A percentile compares a stretch with the other conserved stretches of the same genome.
These are phyloP conservation scores for Auriculariales sp. DNA, from an alignment of 768 basidiomycete species.

Conservation along the genomic window DNA sequence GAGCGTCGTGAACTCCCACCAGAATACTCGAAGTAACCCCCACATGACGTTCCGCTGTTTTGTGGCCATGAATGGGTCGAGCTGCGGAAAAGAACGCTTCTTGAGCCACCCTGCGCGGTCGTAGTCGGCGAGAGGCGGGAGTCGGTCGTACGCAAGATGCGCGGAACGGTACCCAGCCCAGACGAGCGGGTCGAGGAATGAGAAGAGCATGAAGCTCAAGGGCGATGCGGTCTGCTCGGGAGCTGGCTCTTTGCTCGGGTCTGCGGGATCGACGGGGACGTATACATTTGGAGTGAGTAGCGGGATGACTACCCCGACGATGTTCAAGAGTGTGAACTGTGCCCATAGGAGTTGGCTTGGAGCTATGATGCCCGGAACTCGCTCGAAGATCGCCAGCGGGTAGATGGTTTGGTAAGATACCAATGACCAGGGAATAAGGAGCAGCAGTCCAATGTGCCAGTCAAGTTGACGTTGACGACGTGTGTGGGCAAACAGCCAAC, in stretches of 20 bases:
- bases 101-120: not conserved
- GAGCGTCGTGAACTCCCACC: slow-evolving; percentile 9
- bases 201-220: slow-evolving; percentile 5
- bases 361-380: too few species aligned
- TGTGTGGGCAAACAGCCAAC: too few species aligned
- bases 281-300: slow-evolving; percentile 1
- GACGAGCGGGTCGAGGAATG: slow-evolving; percentile 4
- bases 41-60: not conserved
- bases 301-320: slow-evolving; percentile 1
- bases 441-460: too few species aligned
- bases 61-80: not conserved
- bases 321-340: not conserved
- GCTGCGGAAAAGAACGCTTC: not conserved
- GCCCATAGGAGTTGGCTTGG: too few species aligned
- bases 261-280: slow-evolving; percentile 1
- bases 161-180: not conserved
- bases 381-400: too few species aligned
- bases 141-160: slow-evolving; percentile 3
- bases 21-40: not conserved
- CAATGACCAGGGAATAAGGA: too few species aligned
- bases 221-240: slow-evolving; percentile 7
- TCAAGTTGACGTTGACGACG: too few species aligned
- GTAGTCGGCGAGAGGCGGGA: slow-evolving; percentile 7
- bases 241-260: not conserved
- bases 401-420: too few species aligned